Base-by-base conservation (phyloP, 768 basidiomycete genomes). In the Suillus occidentalis region DNA sequence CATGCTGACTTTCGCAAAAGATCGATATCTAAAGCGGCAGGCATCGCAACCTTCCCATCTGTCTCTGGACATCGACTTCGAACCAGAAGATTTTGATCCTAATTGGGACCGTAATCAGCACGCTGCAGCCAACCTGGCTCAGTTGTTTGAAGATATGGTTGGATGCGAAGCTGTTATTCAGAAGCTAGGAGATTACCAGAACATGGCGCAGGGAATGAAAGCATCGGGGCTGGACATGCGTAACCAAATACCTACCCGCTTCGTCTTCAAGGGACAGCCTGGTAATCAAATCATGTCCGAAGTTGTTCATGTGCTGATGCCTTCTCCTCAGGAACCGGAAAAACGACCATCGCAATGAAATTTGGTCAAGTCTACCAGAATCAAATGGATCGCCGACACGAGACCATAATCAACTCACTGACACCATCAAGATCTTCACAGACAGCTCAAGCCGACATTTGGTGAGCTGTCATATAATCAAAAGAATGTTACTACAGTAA, bases 251-350 rank as follows among this genome's bases (percentile, higher is more conserved):
- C 88, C 89, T 0, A 89, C 74, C 22, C 80, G 80, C 52, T 91
- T 89, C 60, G 75, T 90, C 2, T 90, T 91, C 80, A 90, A 87
- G 68, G 89, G 89, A 0, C 89, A 89, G 5, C 89, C 89, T 64
- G 89, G 85, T 88, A 70, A 70, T 78, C 70, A 45, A 20, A 31
- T 34, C 4, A 20, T 16, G 20, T 43, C 25, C 25, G 28, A 20
- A n/a, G 39, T 49, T 14, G 45, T 42, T 6, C 57, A 34, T 52
- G 4, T 3, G 3, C 10, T 60, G 31, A 47, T 20, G 13, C 50
- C n/a, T 63, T 42, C 28, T 50, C 37, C 16, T 42, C 20, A 88
- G 87, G 87, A 4, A 88, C 87, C 0, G 87, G 87, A 22, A 88
- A 88, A 63, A 88, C 87, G 2, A 88, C 87, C 0, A 81, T 82